Conservation (phyloP, 805 yeast genomes). For the Candida dajiaensis region DNA sequence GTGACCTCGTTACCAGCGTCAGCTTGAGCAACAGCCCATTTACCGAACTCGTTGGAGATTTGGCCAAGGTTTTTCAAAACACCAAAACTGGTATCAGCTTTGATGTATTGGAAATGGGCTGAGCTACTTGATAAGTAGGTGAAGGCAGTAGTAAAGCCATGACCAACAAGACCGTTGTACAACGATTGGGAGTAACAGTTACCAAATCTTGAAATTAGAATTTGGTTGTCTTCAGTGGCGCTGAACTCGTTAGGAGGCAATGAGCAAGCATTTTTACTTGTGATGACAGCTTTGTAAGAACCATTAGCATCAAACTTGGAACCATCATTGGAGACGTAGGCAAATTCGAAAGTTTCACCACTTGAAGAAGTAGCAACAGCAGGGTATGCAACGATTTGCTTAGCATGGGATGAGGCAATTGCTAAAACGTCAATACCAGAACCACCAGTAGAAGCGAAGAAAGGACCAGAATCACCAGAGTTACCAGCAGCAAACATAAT, state of each 20-base stretch:
- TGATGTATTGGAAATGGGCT: too few species aligned
- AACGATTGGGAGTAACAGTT: slow-evolving; percentile 1
- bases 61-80: slow-evolving; percentile 1
- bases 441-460: slow-evolving; percentile 12
- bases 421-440: slow-evolving; percentile 10
- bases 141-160: not conserved
- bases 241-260: not conserved
- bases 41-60: slow-evolving; percentile 6
- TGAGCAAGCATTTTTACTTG: slow-evolving; percentile 2
- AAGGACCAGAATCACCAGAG: slow-evolving; percentile 10
- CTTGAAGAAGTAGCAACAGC: slow-evolving; percentile 7
- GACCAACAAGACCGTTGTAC: not conserved
- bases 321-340: slow-evolving; percentile 6
- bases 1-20: slow-evolving; percentile 6
- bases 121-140: not conserved
- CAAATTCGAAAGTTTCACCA: slow-evolving; percentile 5
- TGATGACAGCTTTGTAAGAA: slow-evolving; percentile 1
- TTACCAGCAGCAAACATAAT: slow-evolving; percentile 15
- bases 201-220: slow-evolving; percentile 6
- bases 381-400: slow-evolving; percentile 5
- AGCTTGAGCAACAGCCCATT: slow-evolving; percentile 5
- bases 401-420: slow-evolving; percentile 11
- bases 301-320: slow-evolving; percentile 1
- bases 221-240: not conserved
- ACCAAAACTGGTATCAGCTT: not conserved